A percentile compares a stretch with the other conserved stretches of the same genome.
Conservation (phyloP, 441 rosid species). For the Biscutella laevigata region DNA sequence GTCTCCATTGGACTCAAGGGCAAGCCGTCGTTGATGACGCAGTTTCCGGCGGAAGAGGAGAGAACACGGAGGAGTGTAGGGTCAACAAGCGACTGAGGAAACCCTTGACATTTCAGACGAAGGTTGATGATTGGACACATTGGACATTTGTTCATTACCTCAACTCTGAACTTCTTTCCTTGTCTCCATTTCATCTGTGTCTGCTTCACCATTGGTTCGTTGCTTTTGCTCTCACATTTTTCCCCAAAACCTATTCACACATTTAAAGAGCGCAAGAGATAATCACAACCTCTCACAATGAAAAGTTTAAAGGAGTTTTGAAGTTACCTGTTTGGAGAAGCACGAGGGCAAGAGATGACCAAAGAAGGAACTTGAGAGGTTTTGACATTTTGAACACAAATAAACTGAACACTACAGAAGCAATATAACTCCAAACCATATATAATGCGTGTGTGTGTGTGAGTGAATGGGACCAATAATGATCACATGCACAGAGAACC, state of each 20-base stretch:
- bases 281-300: too few relatives aligned
- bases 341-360: slow-evolving; percentile 17
- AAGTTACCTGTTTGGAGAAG: slow-evolving; percentile 18
- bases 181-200: slow-evolving; percentile 25
- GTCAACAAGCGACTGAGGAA: slow-evolving; percentile 42
- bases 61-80: slow-evolving; percentile 45
- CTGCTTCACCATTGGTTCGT: slow-evolving; percentile 29
- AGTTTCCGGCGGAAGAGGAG: slow-evolving; percentile 26
- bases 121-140: slow-evolving; percentile 47
- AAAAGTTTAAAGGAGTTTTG: background rate
- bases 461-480: slow-evolving; percentile 19
- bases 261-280: too few relatives aligned
- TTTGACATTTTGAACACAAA: slow-evolving; percentile 10
- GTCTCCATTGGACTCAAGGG: slow-evolving; percentile 39
- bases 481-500: slow-evolving; percentile 26
- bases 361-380: slow-evolving; percentile 16
- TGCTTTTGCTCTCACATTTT: slow-evolving; percentile 23
- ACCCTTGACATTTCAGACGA: slow-evolving; percentile 42
- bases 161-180: slow-evolving; percentile 32
- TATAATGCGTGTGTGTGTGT: background rate
- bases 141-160: slow-evolving; percentile 42
- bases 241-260: slow-evolving; percentile 15
- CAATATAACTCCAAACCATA: background rate
- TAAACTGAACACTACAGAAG: background rate
- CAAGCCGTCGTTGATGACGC: slow-evolving; percentile 41